These are phyloP conservation scores for Podospora tetraspora DNA, from an alignment of 495 filamentous ascomycete genomes.

Conservation along the genomic window DNA sequence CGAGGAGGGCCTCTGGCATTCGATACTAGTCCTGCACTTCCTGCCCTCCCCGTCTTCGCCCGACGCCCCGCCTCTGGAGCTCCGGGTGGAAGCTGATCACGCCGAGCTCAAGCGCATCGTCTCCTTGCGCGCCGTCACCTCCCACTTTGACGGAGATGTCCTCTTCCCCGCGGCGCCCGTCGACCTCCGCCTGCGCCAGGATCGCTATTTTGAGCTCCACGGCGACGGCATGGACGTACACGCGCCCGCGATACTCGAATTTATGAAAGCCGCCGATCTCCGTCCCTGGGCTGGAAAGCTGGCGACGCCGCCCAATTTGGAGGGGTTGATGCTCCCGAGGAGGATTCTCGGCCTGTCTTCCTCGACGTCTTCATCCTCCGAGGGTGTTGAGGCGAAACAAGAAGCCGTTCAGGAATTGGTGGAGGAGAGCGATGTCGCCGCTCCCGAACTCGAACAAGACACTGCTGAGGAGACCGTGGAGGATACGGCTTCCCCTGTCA, in stretches of 20 bases:
- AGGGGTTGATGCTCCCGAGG: conserved; percentile 35
- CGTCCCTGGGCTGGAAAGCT: conserved; percentile 31
- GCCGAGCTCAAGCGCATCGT: conserved; percentile 20
- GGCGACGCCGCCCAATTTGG: conserved; percentile 30
- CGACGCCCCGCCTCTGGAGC: conserved; percentile 27
- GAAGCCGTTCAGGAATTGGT: not conserved
- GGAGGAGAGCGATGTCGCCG: not conserved
- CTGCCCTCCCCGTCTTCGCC: conserved; percentile 13
- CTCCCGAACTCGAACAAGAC: not conserved
- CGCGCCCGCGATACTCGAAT: conserved; percentile 28
- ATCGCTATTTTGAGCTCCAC: conserved; percentile 25
- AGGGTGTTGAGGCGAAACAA: not conserved
- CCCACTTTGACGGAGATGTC: conserved; percentile 20
- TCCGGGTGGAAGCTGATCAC: conserved; percentile 32
- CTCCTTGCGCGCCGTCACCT: conserved; percentile 21
- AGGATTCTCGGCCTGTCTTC: conserved; percentile 17
- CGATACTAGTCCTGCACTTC: conserved; percentile 26
- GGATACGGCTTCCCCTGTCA: not conserved
- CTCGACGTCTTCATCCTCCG: not conserved
- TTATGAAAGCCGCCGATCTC: conserved; percentile 35
- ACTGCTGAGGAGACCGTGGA: not conserved
- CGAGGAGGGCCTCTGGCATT: conserved; percentile 23
- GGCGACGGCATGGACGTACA: conserved; percentile 14
- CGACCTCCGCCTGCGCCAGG: conserved; percentile 40
- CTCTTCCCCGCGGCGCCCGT: conserved; percentile 34